Base-by-base conservation (phyloP, 179 eudicot species). In the Silene noctiflora region DNA sequence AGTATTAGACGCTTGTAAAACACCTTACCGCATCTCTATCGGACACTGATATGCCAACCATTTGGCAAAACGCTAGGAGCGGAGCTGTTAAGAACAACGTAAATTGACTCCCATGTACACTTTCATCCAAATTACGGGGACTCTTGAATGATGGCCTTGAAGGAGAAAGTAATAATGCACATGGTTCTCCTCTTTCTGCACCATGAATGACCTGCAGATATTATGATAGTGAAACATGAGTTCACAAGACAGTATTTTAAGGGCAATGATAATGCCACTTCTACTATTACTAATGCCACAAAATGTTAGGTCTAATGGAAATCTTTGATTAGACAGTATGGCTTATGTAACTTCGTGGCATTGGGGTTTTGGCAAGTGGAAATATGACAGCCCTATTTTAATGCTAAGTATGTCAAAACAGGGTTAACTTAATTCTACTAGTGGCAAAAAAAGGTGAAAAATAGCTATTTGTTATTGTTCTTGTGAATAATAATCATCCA, bases 1-100 rank as follows among this genome's bases (percentile, higher is more conserved):
- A 39, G 48, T 61, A 75, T 46, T 67, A 29, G n/a, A 20, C 11
- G 19, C 12, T 62, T 0, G 19, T 62, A 25, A 65, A 42, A 77
- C 29, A 66, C 74, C 89, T 81, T 77, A 94, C 98, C 83, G 73
- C 65, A 64, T 87, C 88, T 74, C 78, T 75, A 69, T 86, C 89
- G 25, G 87, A 81, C 19, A 65, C 87, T 22, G 83, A 59, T 33
- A 86, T 82, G 79, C 92, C 98, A 82, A 87, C 89, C 87, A 94
- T 81, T 77, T 89, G 89, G 83, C 90, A 92, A 76, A 91, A 94
- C 79, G 98, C 98, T 79, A 83, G 93, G 67, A 94, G 81, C 25
- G 97, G 98, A 80, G 88, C 88, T 67, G 98, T 87, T 75, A 94
- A 81, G 84, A 94, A 94, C 79, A 87, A 82, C 17, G 98, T 94